A percentile compares a stretch with the other conserved stretches of the same genome.
These are phyloP conservation scores for Scenedesmus sp. DNA, from an alignment of 163 green algal species.

Conservation along the genomic window DNA sequence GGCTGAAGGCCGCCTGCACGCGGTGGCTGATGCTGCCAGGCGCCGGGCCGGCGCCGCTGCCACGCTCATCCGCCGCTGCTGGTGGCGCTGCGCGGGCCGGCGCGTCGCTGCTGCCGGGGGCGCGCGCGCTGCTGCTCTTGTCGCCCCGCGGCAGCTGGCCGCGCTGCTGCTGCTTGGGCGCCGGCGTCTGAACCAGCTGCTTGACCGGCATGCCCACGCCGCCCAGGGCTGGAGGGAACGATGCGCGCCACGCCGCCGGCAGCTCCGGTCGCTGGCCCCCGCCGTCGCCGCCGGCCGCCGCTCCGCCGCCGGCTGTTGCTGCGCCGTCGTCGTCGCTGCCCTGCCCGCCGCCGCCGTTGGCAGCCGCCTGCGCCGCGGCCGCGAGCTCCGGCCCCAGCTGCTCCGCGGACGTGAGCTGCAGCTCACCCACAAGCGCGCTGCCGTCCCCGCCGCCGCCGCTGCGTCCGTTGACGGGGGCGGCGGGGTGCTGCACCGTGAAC, in stretches of 20 bases:
- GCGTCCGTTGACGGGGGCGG: constrained; percentile 13
- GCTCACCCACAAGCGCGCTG: background rate
- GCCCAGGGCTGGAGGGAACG: constrained; percentile 37
- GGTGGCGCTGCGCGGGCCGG: constrained; percentile 12
- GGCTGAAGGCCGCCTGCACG: no score
- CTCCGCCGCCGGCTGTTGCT: no score
- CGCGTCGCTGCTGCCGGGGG: constrained; percentile 1
- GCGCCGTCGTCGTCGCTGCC: no score
- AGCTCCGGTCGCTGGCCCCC: background rate
- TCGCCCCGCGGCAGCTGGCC: background rate
- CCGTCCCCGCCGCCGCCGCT: constrained; percentile 5
- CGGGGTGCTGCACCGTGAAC: constrained; percentile 55
- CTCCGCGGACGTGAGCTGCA: constrained; percentile 11
- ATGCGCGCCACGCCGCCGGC: constrained; percentile 1
- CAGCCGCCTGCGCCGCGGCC: constrained; percentile 13
- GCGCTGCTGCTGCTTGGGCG: constrained; percentile 11
- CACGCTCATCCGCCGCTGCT: background rate
- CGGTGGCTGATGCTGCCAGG: no score
- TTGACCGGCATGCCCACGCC: constrained; percentile 50
- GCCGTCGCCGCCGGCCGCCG: background rate
- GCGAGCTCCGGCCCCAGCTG: constrained; percentile 11
- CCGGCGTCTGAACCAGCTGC: constrained; percentile 38
- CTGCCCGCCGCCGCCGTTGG: no score
- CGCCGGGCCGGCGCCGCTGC: background rate
- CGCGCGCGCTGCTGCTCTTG: background rate